Conservation (phyloP, 768 basidiomycete genomes). For the Cystoderma amianthinum region DNA sequence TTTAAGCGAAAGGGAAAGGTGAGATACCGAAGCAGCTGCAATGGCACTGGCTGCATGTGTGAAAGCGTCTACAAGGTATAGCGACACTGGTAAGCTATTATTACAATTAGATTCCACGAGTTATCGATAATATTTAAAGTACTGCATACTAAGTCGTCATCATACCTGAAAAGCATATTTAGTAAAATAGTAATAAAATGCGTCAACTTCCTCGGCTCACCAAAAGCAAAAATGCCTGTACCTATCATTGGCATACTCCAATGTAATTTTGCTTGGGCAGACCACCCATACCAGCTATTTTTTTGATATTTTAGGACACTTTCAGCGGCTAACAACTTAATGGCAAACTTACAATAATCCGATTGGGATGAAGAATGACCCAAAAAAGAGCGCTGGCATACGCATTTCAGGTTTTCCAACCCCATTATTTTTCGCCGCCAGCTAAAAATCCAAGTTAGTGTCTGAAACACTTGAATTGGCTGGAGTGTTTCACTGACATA, state of each 20-base stretch:
- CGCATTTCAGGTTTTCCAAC: slow-evolving; percentile 71
- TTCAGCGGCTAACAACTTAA: slow-evolving; percentile 3
- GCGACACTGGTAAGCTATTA: slow-evolving; percentile 54
- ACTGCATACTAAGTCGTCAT: slow-evolving; percentile 50
- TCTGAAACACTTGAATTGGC: no score
- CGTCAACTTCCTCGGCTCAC: slow-evolving; percentile 12
- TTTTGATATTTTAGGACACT: background rate
- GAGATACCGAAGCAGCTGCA: slow-evolving; percentile 53
- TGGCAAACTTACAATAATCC: slow-evolving; percentile 50
- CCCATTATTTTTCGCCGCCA: slow-evolving; percentile 48
- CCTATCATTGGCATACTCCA: slow-evolving; percentile 80
- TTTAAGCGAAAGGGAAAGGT: slow-evolving; percentile 9
- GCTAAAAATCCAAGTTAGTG: slow-evolving; percentile 18
- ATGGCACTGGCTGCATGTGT: slow-evolving; percentile 63
- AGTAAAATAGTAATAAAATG: background rate
- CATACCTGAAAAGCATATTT: slow-evolving; percentile 18
- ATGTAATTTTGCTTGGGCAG: slow-evolving; percentile 54
- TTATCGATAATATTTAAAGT: slow-evolving; percentile 3
- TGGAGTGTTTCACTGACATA: slow-evolving; percentile 22
- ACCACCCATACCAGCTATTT: slow-evolving; percentile 75
- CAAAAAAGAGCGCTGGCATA: slow-evolving; percentile 66
- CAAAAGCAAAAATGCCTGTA: slow-evolving; percentile 55
- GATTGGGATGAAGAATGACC: slow-evolving; percentile 61
- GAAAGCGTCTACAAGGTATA: slow-evolving; percentile 71
- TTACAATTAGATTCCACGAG: background rate